phyloP scores from a whole-genome alignment of 129 eudicot genomes.

The Pittosporum tobira region DNA sequence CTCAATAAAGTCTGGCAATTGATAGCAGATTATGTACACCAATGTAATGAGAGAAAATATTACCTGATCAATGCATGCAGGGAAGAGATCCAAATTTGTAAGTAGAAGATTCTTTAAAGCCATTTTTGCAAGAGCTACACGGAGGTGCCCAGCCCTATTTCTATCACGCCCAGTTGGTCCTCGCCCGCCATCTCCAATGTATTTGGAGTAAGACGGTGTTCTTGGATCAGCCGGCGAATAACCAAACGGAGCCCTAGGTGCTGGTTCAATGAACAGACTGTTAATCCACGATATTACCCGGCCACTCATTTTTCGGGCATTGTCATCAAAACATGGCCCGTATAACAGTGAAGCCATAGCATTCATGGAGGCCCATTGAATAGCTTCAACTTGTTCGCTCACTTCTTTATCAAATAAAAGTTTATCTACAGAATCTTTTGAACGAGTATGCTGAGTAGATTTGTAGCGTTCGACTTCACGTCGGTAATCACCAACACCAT shows the following conservation, averaged over 20 bases:
- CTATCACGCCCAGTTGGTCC: conserved; percentile 81
- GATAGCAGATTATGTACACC: too few species aligned
- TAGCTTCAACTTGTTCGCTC: conserved; percentile 89
- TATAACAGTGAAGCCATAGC: conserved; percentile 96
- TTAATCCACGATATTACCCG: conserved; percentile 96
- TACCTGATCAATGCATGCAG: conserved; percentile 99
- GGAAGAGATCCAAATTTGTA: conserved; percentile 93
- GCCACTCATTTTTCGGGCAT: conserved; percentile 97
- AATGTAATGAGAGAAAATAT: conserved; percentile 15
- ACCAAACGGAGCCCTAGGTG: conserved; percentile 94
- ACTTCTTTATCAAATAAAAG: conserved; percentile 87
- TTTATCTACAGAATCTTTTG: conserved; percentile 88
- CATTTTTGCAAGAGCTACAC: conserved; percentile 84
- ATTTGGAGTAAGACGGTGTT: conserved; percentile 84
- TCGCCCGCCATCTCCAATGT: conserved; percentile 70
- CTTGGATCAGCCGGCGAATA: conserved; percentile 97
- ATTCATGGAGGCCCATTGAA: conserved; percentile 98
- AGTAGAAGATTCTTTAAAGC: conserved; percentile 93
- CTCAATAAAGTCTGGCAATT: too few species aligned
- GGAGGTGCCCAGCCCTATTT: conserved; percentile 87
- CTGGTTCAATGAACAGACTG: conserved; percentile 87
- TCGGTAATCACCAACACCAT: conserved; percentile 79
- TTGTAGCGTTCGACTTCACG: conserved; percentile 96
- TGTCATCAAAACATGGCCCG: conserved; percentile 99
- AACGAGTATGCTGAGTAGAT: conserved; percentile 78